phyloP scores from a whole-genome alignment of 257 asterid genomes.

The Przewalskia tangutica region DNA sequence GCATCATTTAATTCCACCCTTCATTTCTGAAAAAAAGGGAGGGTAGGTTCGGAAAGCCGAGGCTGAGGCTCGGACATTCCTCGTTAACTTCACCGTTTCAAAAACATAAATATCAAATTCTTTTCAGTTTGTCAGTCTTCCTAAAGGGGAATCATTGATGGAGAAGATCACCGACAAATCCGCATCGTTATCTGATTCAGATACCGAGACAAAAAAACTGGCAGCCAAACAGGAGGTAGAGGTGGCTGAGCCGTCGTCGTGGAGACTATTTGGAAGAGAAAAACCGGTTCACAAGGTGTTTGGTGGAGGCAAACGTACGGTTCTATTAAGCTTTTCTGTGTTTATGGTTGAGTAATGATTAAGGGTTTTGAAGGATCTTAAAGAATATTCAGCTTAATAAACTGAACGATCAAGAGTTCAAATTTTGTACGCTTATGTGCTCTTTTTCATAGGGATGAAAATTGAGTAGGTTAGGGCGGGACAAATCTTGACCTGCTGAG shows the following conservation, averaged over 20 bases:
- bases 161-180: constrained; percentile 51
- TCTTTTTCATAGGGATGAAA: too few relatives aligned
- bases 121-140: neutral
- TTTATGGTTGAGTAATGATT: neutral
- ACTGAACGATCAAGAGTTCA: neutral
- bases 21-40: neutral
- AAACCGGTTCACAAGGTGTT: constrained; percentile 71
- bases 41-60: constrained; percentile 15
- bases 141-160: constrained; percentile 49
- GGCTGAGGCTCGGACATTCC: constrained; percentile 29
- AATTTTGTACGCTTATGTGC: neutral
- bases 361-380: neutral
- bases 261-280: constrained; percentile 54
- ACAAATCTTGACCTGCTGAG: too few relatives aligned
- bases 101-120: constrained; percentile 14
- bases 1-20: neutral
- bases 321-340: neutral
- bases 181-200: constrained; percentile 53
- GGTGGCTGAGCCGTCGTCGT: constrained; percentile 26
- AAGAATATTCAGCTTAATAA: neutral
- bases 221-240: neutral
- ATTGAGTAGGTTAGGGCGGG: too few relatives aligned
- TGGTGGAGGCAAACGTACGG: constrained; percentile 86
- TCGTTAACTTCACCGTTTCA: neutral
- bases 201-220: constrained; percentile 26